Conservation (phyloP, 1,284 basidiomycete genomes). For the Cryptococcus neoformans region DNA sequence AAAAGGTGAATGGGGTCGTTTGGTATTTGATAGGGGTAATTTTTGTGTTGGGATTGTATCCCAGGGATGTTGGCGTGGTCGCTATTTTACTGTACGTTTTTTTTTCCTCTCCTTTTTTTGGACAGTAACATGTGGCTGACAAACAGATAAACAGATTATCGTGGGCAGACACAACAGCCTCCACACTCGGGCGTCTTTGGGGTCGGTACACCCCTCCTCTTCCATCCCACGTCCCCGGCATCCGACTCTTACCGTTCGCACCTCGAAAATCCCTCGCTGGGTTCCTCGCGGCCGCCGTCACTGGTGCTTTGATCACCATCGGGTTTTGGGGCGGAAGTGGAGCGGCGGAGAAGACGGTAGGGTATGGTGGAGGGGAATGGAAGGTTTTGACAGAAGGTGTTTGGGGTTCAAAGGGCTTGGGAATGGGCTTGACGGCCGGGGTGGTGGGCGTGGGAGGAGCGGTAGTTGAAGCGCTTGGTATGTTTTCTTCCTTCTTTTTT, state of each 20-base stretch:
- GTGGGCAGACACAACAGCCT: constrained; percentile 96
- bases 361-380: constrained; percentile 16
- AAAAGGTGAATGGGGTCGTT: constrained; percentile 80
- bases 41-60: constrained; percentile 73
- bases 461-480: constrained; percentile 78
- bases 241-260: constrained; percentile 41
- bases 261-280: constrained; percentile 66
- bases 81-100: constrained; percentile 76
- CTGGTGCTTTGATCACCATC: constrained; percentile 68
- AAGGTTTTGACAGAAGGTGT: constrained; percentile 59
- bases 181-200: constrained; percentile 84
- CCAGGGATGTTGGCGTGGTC: constrained; percentile 81
- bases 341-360: constrained; percentile 41
- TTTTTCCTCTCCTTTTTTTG: neutral
- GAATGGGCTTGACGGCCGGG: constrained; percentile 20
- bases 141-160: constrained; percentile 64
- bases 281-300: constrained; percentile 76
- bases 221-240: constrained; percentile 54
- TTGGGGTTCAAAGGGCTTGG: no score
- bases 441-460: constrained; percentile 75
- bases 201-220: constrained; percentile 74
- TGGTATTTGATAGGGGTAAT: constrained; percentile 95
- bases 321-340: constrained; percentile 70
- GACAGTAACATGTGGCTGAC: constrained; percentile 1
- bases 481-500: constrained; percentile 31